Evolutionary conservation across 1,284 basidiomycete species (phyloP).

Genomic region (Ceratobasidium sp.): DNA sequence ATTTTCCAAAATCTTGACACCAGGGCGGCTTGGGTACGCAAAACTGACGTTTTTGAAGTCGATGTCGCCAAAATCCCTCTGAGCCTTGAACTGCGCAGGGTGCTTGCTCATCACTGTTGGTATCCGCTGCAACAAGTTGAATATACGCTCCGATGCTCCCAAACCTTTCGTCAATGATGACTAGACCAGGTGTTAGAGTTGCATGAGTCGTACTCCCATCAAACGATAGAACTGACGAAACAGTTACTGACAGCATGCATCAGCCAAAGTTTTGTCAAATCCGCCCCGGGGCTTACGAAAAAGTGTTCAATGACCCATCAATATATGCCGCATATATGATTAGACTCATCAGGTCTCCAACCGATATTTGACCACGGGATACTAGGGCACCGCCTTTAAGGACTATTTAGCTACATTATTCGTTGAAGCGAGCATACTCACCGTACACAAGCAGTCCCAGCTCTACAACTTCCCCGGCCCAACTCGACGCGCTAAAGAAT

Average conservation of each 20-base stretch:
- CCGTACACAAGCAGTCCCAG: constrained; percentile 93
- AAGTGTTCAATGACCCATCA: constrained; percentile 81
- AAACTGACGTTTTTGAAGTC: constrained; percentile 87
- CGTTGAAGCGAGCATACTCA: constrained; percentile 54
- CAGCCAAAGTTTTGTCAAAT: background rate
- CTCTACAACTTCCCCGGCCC: constrained; percentile 94
- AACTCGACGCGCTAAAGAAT: constrained; percentile 93
- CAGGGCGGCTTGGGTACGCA: constrained; percentile 86
- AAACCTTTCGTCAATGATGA: constrained; percentile 90
- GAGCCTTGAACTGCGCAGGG: constrained; percentile 5
- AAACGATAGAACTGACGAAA: constrained; percentile 62
- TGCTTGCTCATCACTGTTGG: constrained; percentile 74
- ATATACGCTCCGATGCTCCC: constrained; percentile 92
- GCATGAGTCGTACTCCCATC: background rate
- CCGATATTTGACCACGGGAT: constrained; percentile 85
- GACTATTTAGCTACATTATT: background rate
- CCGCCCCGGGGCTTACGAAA: constrained; percentile 70
- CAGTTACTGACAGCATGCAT: constrained; percentile 61
- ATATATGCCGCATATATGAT: constrained; percentile 95
- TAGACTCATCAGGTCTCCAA: constrained; percentile 91
- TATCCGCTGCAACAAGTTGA: constrained; percentile 87
- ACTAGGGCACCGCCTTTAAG: constrained; percentile 87
- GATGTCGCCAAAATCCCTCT: constrained; percentile 72
- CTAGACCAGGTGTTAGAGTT: constrained; percentile 57
- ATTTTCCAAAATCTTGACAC: constrained; percentile 81